A percentile compares a stretch with the other conserved stretches of the same genome.
Conservation (phyloP, 2,329 filamentous ascomycete species). For the Diaporthe sp. region DNA sequence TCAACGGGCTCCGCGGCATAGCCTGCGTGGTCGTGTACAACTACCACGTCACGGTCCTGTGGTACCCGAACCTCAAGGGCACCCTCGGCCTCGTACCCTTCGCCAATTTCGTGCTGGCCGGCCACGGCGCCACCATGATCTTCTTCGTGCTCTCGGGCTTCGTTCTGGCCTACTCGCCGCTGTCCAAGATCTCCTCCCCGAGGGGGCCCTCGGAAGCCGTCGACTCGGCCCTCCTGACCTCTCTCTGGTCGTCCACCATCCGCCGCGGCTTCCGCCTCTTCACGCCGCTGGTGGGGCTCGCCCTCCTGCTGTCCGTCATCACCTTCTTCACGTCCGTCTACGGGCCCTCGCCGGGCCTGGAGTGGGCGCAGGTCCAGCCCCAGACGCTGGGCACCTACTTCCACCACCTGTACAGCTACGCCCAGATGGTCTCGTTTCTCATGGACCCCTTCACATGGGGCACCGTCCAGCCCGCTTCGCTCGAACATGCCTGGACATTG, state of each 20-base stretch:
- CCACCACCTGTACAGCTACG: conserved; percentile 3
- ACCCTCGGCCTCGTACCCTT: conserved; percentile 44
- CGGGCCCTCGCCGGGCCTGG: too few species aligned
- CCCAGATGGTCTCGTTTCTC: conserved; percentile 1
- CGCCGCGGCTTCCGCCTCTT: conserved; percentile 40
- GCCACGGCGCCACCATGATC: conserved; percentile 47
- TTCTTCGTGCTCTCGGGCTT: conserved; percentile 56
- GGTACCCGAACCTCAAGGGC: conserved; percentile 16
- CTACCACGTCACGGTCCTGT: conserved; percentile 44
- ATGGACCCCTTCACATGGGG: conserved; percentile 26
- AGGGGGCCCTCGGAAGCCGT: neutral
- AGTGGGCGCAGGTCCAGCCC: conserved; percentile 13
- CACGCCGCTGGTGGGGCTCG: conserved; percentile 32
- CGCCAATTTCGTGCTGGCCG: conserved; percentile 46
- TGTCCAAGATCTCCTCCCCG: conserved; percentile 30
- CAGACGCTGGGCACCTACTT: conserved; percentile 11
- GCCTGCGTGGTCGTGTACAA: conserved; percentile 45
- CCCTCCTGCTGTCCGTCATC: conserved; percentile 19
- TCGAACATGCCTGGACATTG: conserved; percentile 52
- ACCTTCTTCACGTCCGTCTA: conserved; percentile 22
- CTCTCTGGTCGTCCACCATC: conserved; percentile 47
- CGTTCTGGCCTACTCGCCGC: conserved; percentile 50
- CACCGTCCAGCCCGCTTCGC: neutral
- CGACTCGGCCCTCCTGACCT: conserved; percentile 20
- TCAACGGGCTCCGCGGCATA: conserved; percentile 46